Evolutionary conservation across 2,329 filamentous ascomycete species (phyloP), one percentile per base, ranked within the genome.

Genomic region (Fusarium xylarioides): DNA sequence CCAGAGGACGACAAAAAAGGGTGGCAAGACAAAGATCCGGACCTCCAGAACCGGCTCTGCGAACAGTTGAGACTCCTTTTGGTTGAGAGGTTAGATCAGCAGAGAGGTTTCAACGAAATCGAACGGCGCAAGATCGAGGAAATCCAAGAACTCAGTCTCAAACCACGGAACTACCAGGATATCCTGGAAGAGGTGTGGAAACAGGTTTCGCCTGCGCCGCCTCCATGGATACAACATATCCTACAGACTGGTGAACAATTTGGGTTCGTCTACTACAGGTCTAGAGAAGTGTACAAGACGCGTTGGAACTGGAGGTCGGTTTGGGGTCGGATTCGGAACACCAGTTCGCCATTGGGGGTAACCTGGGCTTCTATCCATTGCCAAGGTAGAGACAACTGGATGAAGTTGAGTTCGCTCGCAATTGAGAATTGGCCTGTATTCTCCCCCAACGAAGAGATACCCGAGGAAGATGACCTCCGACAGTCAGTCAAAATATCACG

Each of bases 181-280:
- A 47, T 32, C 8, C 30, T 70, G 4, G 5, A 21, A 40, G 60
- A 19, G 46, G 40, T 54, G 34, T 75, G 71, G 71, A 66, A 40
- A 50, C 28, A 38, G n/a, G 63, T 68, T 21, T 70, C 73, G 1
- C 73, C 71, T 30, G 21, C 69, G 35, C 69, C 73, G 10, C 73
- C 73, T 44, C 37, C 57, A 35, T 75, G 69, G 71, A 34, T 75
- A 0, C 61, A 57, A 35, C 12, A 70, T 3, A 56, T 75, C 23
- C 7, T 74, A 19, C 26, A 75, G 4, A 26, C 50, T 42, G n/a
- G 40, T 5, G 11, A 74, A 47, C 37, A 59, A 8, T 73, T 47
- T 34, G 71, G 74, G 5, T 74, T 70, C 35, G 30, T 76, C 46
- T 74, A 68, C 38, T 76, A 76, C 23, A 26, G 42, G 11, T 66